Base-by-base conservation (phyloP, 192 early-diverging fungal genomes). In the Chytriomyces confervae region DNA sequence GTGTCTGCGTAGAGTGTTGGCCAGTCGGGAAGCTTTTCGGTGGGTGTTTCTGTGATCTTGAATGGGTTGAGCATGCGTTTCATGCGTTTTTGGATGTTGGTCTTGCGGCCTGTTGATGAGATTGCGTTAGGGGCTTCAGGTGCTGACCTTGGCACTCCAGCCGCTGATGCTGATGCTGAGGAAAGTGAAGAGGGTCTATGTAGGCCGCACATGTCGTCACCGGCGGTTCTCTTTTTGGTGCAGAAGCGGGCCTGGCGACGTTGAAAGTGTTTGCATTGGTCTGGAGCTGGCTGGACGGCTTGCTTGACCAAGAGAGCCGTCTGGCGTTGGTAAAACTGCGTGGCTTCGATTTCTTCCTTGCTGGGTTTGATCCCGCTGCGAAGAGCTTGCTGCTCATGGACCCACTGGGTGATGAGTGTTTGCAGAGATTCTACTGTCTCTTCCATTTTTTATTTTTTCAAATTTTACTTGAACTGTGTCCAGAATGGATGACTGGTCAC, bases 11-110 rank as follows among this genome's bases (percentile, higher is more conserved):
- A 78, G 8, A 77, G 47, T 16, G 5, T 18, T 20, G 13, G 8
- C 78, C 78, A 79, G 23, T 67, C 46, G 20, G 78, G 78, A n/a
- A 79, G 48, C 36, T 62, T 36, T 51, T 64, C 62, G 8, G 61
- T 8, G 24, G 20, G 6, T 16, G 29, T 66, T 46, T 75, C 62
- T 50, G 45, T 43, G 46, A 79, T 75, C 7, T 27, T 51, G 73
- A 79, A 79, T 29, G 78, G 78, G 66, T 79, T 79, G 49, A 79
- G 66, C 76, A 69, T 76, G n/a, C 49, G 67, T 27, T 72, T 72
- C 69, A 72, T 72, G 23, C 69, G 69, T 13, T 53, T 53, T 49
- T 8, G 8, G 9, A 72, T 23, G 36, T 72, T 72, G 9, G 8
- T 50, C 50, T 72, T 72, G 13, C 67, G 44, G 27, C 67, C 67